Conservation (phyloP, 352 stramenopile species). For the Plasmopara viticola region DNA sequence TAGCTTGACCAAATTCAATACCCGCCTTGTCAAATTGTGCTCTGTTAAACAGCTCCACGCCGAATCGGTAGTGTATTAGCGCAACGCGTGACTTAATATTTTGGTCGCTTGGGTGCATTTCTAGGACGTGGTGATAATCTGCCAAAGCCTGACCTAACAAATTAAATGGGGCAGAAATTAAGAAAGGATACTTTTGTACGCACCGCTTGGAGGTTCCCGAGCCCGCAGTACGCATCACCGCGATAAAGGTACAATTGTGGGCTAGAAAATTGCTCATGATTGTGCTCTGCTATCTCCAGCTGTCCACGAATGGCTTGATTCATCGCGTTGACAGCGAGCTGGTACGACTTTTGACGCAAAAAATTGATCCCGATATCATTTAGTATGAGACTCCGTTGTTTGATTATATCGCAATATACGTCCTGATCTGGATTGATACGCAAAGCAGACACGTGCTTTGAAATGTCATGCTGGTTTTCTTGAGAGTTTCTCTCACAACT, state of each 20-base stretch:
- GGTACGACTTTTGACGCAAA: slow-evolving; percentile 44
- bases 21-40: slow-evolving; percentile 68
- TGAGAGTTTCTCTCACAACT: slow-evolving; percentile 5
- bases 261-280: slow-evolving; percentile 37
- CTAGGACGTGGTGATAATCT: slow-evolving; percentile 70
- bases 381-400: slow-evolving; percentile 67
- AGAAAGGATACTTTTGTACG: neutral
- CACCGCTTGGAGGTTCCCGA: slow-evolving; percentile 71
- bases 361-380: slow-evolving; percentile 65
- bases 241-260: slow-evolving; percentile 60
- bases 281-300: slow-evolving; percentile 36
- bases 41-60: slow-evolving; percentile 71
- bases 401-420: slow-evolving; percentile 54
- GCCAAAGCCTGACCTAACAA: slow-evolving; percentile 43
- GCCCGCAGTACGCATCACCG: slow-evolving; percentile 65
- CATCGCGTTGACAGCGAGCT: slow-evolving; percentile 73
- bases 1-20: slow-evolving; percentile 45
- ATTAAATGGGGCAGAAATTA: neutral
- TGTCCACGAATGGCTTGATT: slow-evolving; percentile 71
- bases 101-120: slow-evolving; percentile 44
- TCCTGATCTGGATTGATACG: slow-evolving; percentile 20
- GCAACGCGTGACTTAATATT: slow-evolving; percentile 55
- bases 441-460: slow-evolving; percentile 10
- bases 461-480: slow-evolving; percentile 10
- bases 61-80: slow-evolving; percentile 79